Conservation (phyloP, 1,139 yeast species). For the Lodderomyces oxycetoniae region DNA sequence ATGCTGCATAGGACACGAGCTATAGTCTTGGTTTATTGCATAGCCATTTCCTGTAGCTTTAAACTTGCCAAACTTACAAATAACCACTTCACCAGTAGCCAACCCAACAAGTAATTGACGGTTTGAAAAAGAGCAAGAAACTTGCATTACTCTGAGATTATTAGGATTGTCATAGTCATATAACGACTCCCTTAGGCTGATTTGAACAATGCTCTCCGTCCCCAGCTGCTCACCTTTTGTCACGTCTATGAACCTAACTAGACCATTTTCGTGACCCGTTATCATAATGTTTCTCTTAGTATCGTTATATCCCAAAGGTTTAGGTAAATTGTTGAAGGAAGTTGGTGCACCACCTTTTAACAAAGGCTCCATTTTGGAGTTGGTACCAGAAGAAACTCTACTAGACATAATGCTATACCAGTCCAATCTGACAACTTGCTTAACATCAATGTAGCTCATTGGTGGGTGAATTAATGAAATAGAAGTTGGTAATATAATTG, state of each 20-base stretch:
- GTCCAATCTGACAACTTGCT: slow-evolving; percentile 55
- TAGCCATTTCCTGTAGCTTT: slow-evolving; percentile 11
- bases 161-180: slow-evolving; percentile 25
- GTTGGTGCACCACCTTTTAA: slow-evolving; percentile 79
- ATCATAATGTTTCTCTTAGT: slow-evolving; percentile 56
- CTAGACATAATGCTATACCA: slow-evolving; percentile 71
- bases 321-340: slow-evolving; percentile 27
- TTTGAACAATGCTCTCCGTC: slow-evolving; percentile 36
- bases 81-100: slow-evolving; percentile 66
- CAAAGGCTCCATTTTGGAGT: slow-evolving; percentile 35
- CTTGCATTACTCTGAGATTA: slow-evolving; percentile 46
- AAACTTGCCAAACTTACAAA: slow-evolving; percentile 64
- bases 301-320: slow-evolving; percentile 53
- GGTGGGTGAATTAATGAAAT: slow-evolving; percentile 75
- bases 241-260: slow-evolving; percentile 75
- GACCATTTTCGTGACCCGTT: slow-evolving; percentile 81
- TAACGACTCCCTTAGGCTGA: slow-evolving; percentile 34
- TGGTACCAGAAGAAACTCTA: slow-evolving; percentile 33
- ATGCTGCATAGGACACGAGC: slow-evolving; percentile 30
- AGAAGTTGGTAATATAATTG: slow-evolving; percentile 71
- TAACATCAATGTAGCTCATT: slow-evolving; percentile 53
- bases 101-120: slow-evolving; percentile 74
- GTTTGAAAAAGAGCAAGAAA: slow-evolving; percentile 72
- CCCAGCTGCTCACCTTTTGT: slow-evolving; percentile 72
- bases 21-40: slow-evolving; percentile 24